phyloP scores from a whole-genome alignment of 73 alveolate genomes.

The Vitrella brassicaformis region DNA sequence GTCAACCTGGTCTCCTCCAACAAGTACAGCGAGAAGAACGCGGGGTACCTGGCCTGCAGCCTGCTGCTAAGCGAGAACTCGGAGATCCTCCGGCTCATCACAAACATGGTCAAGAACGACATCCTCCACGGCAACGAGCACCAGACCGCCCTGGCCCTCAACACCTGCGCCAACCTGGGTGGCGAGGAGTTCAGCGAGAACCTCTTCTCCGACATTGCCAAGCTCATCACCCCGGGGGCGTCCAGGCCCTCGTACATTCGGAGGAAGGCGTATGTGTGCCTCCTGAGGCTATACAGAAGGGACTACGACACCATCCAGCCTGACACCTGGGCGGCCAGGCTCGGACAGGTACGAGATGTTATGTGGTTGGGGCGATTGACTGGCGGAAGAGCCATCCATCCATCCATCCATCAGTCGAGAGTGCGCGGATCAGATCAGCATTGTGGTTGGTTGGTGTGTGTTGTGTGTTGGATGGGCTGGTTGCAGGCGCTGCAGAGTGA shows the following conservation, averaged over 20 bases:
- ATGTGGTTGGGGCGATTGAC: no score
- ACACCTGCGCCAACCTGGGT: constrained; percentile 81
- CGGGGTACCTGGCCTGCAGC: constrained; percentile 93
- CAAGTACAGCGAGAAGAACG: constrained; percentile 86
- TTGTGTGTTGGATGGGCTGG: no score
- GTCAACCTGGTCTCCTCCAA: constrained; percentile 78
- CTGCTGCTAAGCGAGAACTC: constrained; percentile 77
- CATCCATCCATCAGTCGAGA: no score
- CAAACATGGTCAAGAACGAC: constrained; percentile 79
- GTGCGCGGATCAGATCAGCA: no score
- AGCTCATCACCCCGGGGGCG: constrained; percentile 1
- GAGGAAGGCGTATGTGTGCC: constrained; percentile 20
- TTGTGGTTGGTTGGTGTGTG: no score
- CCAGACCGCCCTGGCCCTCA: constrained; percentile 81
- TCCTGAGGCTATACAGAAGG: constrained; percentile 19
- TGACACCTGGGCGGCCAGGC: background rate
- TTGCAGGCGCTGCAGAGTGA: no score
- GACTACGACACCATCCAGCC: background rate
- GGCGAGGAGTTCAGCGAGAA: constrained; percentile 67
- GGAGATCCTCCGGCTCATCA: constrained; percentile 64
- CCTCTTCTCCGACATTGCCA: constrained; percentile 35
- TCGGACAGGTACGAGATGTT: background rate
- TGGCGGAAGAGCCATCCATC: no score
- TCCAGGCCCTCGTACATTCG: constrained; percentile 8
- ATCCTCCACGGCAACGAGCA: constrained; percentile 73